Base-by-base conservation (phyloP, 2,329 filamentous ascomycete genomes). In the Curvularia hawaiiensis region DNA sequence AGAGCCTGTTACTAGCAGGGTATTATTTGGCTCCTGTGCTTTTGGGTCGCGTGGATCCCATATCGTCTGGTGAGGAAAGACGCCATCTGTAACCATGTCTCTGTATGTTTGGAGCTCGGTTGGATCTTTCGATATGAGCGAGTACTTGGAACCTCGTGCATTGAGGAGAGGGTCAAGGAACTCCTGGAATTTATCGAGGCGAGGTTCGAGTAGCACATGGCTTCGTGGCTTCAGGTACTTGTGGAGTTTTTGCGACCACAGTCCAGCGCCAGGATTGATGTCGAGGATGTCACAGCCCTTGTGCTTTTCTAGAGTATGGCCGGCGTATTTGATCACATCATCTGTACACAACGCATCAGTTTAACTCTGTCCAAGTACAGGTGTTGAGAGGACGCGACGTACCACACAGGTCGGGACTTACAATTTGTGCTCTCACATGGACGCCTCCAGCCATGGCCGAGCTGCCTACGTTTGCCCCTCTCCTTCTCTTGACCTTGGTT, bases 211-310 rank as follows among this genome's bases (percentile, higher is more conserved):
- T 41, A 99, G 81, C 44, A 97, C 79, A 78, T 99, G 95, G 5
- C 85, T 88, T 56, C 92, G 87, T 4, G 94, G 94, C 67, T 91
- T 79, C 8, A 99, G 80, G 45, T 84, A 79, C 0, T 91, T 82
- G 71, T 97, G 87, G 0, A 98, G 80, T 67, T 89, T 90, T 28
- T 81, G 80, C 33, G 93, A 96, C 86, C 90, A 95, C 2, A 96
- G 52, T 9, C 92, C 91, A 1, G 79, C 79, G 14, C 92, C 92
- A 0, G 94, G 94, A 73, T 93, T 91, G 54, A 97, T 80, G 71
- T 98, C 94, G 67, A 99, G 80, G 44, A 98, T 83, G 68, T 96
- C 92, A 77, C 93, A 92, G 52, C 91, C 90, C 49, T 82, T 79
- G 74, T 95, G 88, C 44, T 86, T 84, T 33, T 85, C 79, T 18